Percentiles rank a stretch among this genome's conserved stretches.
Evolutionary conservation across 108 stramenopile genomes (phyloP).

Genomic region (Stephanodiscus minutulus): DNA sequence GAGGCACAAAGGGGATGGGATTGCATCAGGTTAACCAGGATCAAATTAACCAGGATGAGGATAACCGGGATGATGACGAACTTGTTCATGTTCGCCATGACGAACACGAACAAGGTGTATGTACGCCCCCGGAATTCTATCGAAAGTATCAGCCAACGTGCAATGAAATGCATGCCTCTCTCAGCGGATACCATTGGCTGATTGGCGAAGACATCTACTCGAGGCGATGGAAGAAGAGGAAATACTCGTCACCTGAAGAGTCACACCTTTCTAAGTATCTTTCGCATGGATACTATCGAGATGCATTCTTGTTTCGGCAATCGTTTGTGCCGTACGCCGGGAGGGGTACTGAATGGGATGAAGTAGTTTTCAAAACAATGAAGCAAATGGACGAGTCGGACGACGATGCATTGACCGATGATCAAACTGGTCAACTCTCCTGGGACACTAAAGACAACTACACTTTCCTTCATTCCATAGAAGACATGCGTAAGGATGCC

Average conservation of each 20-base stretch:
- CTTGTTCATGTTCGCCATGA: background rate
- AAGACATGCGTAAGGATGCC: slow-evolving; percentile 74
- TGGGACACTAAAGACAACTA: slow-evolving; percentile 41
- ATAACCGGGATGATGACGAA: slow-evolving; percentile 23
- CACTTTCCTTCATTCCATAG: slow-evolving; percentile 23
- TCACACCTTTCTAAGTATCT: slow-evolving; percentile 26
- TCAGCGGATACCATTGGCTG: slow-evolving; percentile 44
- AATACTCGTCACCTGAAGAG: slow-evolving; percentile 1
- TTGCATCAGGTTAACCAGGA: slow-evolving; percentile 24
- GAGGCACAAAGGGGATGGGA: slow-evolving; percentile 36
- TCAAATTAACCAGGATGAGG: slow-evolving; percentile 1
- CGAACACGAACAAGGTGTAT: slow-evolving; percentile 17
- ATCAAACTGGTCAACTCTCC: slow-evolving; percentile 16
- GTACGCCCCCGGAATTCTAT: slow-evolving; percentile 50
- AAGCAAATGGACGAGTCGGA: slow-evolving; percentile 25
- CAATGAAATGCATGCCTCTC: slow-evolving; percentile 57
- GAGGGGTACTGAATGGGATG: slow-evolving; percentile 23
- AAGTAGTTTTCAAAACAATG: slow-evolving; percentile 51
- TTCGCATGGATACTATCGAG: slow-evolving; percentile 57
- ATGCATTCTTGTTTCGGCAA: slow-evolving; percentile 57
- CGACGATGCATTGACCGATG: slow-evolving; percentile 20
- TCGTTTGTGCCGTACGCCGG: slow-evolving; percentile 18
- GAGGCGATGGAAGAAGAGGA: slow-evolving; percentile 26
- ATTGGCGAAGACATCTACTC: slow-evolving; percentile 30
- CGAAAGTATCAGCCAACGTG: slow-evolving; percentile 60